A percentile compares a stretch with the other conserved stretches of the same genome.
These are phyloP conservation scores for Colletotrichum musae DNA, from an alignment of 2,329 filamentous ascomycete species.

Conservation along the genomic window DNA sequence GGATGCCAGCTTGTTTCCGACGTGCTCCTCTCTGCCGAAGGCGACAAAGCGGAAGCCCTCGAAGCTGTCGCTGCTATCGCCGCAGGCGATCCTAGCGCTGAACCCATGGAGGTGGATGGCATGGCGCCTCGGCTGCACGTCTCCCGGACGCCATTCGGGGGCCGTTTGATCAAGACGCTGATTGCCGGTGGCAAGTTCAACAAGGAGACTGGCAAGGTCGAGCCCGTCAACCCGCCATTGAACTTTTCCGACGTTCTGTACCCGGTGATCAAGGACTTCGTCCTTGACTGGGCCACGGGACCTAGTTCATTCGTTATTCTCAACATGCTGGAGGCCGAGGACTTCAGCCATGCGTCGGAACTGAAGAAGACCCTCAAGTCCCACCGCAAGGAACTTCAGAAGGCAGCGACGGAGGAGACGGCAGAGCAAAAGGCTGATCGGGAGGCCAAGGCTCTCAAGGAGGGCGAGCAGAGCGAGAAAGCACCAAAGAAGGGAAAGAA, in stretches of 20 bases:
- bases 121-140: conserved; percentile 61
- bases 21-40: conserved; percentile 81
- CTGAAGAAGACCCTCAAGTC: conserved; percentile 80
- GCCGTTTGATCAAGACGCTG: conserved; percentile 90
- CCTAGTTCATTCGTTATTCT: conserved; percentile 90
- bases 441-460: conserved; percentile 62
- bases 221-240: conserved; percentile 81
- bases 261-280: conserved; percentile 79
- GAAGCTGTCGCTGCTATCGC: conserved; percentile 77
- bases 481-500: conserved; percentile 59
- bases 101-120: conserved; percentile 56
- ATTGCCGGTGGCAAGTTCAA: conserved; percentile 93
- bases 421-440: conserved; percentile 66
- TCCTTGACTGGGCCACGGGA: conserved; percentile 88
- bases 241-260: conserved; percentile 89
- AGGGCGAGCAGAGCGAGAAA: conserved; percentile 55
- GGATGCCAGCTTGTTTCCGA: conserved; percentile 91
- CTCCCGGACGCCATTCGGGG: conserved; percentile 73
- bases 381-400: conserved; percentile 79
- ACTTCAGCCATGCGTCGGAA: conserved; percentile 77
- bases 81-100: conserved; percentile 66
- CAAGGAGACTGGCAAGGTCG: conserved; percentile 77
- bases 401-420: conserved; percentile 74
- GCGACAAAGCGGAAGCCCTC: conserved; percentile 83
- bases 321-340: conserved; percentile 81